phyloP scores from a whole-genome alignment of 306 rosid genomes.

The Glycyrrhiza uralensis region DNA sequence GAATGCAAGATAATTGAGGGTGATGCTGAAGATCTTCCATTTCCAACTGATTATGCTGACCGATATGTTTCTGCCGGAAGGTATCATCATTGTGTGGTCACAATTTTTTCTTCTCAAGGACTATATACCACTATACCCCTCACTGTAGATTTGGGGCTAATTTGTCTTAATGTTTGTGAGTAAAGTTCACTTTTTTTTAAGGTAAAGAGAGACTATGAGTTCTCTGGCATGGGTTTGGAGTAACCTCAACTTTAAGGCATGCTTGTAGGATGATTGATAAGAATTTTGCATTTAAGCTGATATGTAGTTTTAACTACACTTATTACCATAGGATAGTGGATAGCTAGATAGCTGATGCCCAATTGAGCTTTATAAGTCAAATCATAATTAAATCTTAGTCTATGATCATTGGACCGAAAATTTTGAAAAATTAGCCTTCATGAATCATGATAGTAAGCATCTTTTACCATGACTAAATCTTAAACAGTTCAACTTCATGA shows the following conservation, averaged over 20 bases:
- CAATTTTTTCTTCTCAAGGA: neutral
- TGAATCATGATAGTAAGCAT: neutral
- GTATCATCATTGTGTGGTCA: slow-evolving; percentile 32
- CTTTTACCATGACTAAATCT: neutral
- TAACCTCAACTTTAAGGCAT: neutral
- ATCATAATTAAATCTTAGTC: neutral
- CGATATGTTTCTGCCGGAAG: slow-evolving; percentile 90
- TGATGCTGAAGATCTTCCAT: slow-evolving; percentile 84
- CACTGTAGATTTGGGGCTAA: neutral
- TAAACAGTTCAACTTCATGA: neutral
- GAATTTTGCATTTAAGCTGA: neutral
- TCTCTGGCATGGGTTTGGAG: neutral
- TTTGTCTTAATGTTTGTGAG: neutral
- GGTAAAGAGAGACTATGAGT: neutral
- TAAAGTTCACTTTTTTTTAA: neutral
- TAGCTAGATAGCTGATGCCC: neutral
- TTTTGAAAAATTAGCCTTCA: neutral
- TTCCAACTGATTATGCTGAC: slow-evolving; percentile 79
- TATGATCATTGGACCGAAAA: neutral
- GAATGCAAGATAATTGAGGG: slow-evolving; percentile 81
- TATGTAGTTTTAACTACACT: too few relatives aligned
- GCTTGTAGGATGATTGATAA: neutral
- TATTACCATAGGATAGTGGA: neutral
- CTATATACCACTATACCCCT: neutral
- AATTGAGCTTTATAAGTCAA: neutral